phyloP scores from a whole-genome alignment of 2,329 filamentous ascomycete genomes.

The Calycina marina region DNA sequence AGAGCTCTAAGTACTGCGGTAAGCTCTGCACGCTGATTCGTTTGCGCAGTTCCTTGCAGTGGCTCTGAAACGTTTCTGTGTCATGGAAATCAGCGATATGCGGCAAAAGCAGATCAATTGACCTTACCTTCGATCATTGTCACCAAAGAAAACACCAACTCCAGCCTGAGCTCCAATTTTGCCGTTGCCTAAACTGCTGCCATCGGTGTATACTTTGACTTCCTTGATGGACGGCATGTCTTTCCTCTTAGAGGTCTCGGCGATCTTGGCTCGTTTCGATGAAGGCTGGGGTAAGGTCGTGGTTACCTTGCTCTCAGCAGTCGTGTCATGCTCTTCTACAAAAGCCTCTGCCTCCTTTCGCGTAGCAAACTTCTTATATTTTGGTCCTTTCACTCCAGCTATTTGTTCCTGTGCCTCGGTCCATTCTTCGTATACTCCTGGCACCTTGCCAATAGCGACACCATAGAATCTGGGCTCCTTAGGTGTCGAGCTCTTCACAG shows the following conservation, averaged over 20 bases:
- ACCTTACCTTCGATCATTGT: conserved; percentile 34
- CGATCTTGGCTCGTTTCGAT: conserved; percentile 10
- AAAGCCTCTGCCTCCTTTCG: conserved; percentile 64
- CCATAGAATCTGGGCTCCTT: conserved; percentile 38
- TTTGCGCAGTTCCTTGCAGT: conserved; percentile 40
- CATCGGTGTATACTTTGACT: conserved; percentile 45
- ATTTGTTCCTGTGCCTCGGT: conserved; percentile 58
- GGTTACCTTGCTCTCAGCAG: conserved; percentile 9
- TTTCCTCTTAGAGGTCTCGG: conserved; percentile 2
- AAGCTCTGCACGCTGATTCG: conserved; percentile 92
- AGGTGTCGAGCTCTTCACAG: conserved; percentile 18
- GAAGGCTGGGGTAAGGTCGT: conserved; percentile 6
- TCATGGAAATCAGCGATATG: not conserved
- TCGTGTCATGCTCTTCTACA: conserved; percentile 34
- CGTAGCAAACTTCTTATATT: conserved; percentile 55
- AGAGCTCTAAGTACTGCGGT: conserved; percentile 76
- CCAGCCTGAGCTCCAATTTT: conserved; percentile 39
- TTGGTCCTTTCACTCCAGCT: conserved; percentile 53
- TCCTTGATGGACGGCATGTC: conserved; percentile 17
- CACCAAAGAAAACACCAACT: conserved; percentile 49
- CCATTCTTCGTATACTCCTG: conserved; percentile 53
- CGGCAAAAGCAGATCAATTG: conserved; percentile 1
- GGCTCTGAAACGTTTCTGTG: conserved; percentile 35
- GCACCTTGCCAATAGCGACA: conserved; percentile 41
- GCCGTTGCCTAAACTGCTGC: conserved; percentile 45